Evolutionary conservation across 768 basidiomycete species (phyloP), one percentile per base, ranked within the genome.

Genomic region (Epithele typhae): DNA sequence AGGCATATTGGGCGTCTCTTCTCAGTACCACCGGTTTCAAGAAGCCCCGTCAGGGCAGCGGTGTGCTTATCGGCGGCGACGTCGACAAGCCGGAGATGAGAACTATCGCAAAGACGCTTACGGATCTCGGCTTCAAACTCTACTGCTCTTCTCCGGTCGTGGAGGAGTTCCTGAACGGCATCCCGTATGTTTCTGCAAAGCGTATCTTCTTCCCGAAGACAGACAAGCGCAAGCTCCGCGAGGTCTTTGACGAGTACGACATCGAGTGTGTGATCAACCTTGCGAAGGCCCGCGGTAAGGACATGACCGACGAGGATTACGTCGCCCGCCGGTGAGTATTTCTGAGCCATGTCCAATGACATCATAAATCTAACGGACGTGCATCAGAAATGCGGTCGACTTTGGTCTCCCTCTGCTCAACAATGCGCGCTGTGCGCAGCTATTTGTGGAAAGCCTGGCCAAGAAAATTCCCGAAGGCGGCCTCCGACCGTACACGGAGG

Each of bases 1-100:
- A 99, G 68, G 96, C 95, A 12, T 94, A 93, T 68, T 93, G 92
- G 92, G 83, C 89, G 2, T 85, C 95, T 2, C 73, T 96, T n/a
- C 82, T 92, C 40, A 92, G 90, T 53, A 93, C 90, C 7, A 99
- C 92, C 23, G 94, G 94, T 14, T 96, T 98, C 79, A 95, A 89
- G 68, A 73, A 92, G 42, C 96, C 96, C 18, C 77, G 75, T 44
- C 78, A 82, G 18, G 79, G 81, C 39, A 91, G 87, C 0, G 96
- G 96, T 53, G 84, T 96, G 21, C 79, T 99, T 49, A 75, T 98
- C 45, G 96, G 96, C 35, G 96, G 96, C 35, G 94, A 97, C 59
- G 74, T 87, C 49, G 74, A 74, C 46, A 84, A 85, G 62, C 91
- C 93, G 3, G 92, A 98, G 67, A 89, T 99, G 82, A 69, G 68